Conservation (phyloP, 352 stramenopile genomes). For the Thalassiosira exigua region DNA sequence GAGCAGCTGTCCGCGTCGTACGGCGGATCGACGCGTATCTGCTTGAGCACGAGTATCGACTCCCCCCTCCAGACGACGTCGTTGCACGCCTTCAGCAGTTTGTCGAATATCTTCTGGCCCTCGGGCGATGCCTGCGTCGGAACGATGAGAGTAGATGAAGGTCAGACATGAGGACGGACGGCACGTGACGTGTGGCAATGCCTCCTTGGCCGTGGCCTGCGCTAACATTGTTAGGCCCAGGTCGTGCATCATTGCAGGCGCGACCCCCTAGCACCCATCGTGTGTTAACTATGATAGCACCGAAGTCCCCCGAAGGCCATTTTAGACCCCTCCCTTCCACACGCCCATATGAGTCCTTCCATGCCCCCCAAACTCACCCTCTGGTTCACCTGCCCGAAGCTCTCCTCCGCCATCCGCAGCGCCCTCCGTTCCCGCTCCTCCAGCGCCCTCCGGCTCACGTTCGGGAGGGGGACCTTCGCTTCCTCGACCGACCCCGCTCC, state of each 20-base stretch:
- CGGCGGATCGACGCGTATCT: constrained; percentile 79
- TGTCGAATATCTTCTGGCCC: constrained; percentile 82
- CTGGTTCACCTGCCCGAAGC: constrained; percentile 76
- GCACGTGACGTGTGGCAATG: too few species aligned
- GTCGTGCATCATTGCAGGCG: too few species aligned
- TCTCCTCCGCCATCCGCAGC: constrained; percentile 74
- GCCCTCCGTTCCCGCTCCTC: constrained; percentile 81
- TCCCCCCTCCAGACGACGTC: constrained; percentile 76
- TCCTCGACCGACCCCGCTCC: constrained; percentile 31
- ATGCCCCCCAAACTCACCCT: constrained; percentile 58
- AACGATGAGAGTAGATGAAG: neutral
- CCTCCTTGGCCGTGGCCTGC: too few species aligned
- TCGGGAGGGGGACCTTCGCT: constrained; percentile 39
- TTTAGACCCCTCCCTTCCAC: too few species aligned
- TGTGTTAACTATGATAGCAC: too few species aligned
- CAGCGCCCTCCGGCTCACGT: constrained; percentile 66
- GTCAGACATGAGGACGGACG: too few species aligned
- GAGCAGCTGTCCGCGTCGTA: constrained; percentile 73
- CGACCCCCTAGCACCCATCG: too few species aligned
- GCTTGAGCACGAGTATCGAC: constrained; percentile 78
- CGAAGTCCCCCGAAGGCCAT: too few species aligned
- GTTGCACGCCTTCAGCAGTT: constrained; percentile 82
- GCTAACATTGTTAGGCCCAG: too few species aligned
- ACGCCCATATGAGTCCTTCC: neutral
- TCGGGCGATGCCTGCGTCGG: constrained; percentile 60